phyloP scores from a whole-genome alignment of 2,329 filamentous ascomycete species.

The Periconia sp. region DNA sequence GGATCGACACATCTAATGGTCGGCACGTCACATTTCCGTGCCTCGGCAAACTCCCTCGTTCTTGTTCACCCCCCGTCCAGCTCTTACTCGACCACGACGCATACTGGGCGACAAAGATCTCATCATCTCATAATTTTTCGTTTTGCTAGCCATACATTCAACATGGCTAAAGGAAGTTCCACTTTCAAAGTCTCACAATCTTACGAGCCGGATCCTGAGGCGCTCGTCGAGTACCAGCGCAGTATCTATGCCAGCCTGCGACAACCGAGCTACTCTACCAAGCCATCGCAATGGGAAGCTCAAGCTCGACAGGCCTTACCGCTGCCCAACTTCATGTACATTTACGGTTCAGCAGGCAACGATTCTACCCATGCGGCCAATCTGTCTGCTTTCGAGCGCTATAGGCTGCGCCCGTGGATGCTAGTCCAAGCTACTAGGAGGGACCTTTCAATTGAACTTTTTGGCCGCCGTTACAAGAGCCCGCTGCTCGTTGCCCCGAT shows the following conservation, averaged over 20 bases:
- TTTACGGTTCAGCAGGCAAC: slow-evolving; percentile 46
- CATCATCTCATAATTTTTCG: too few relatives aligned
- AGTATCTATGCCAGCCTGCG: slow-evolving; percentile 47
- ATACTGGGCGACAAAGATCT: too few relatives aligned
- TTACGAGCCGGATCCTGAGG: slow-evolving; percentile 45
- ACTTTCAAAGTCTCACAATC: slow-evolving; percentile 16
- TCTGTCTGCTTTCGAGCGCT: slow-evolving; percentile 46
- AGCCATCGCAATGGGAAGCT: slow-evolving; percentile 48
- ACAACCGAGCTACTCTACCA: slow-evolving; percentile 48
- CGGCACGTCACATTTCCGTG: too few relatives aligned
- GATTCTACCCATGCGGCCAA: slow-evolving; percentile 46
- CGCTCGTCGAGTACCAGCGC: slow-evolving; percentile 39
- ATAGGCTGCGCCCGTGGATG: slow-evolving; percentile 49
- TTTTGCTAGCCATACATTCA: too few relatives aligned
- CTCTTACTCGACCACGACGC: too few relatives aligned
- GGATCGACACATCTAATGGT: too few relatives aligned
- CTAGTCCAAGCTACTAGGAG: slow-evolving; percentile 46
- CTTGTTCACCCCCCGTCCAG: too few relatives aligned
- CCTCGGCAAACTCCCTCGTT: too few relatives aligned
- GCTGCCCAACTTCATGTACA: slow-evolving; percentile 47
- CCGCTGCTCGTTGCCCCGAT: slow-evolving; percentile 71
- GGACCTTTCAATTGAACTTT: slow-evolving; percentile 33
- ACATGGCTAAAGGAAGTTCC: too few relatives aligned
- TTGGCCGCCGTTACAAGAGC: slow-evolving; percentile 51
- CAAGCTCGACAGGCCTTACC: slow-evolving; percentile 42